Conservation (phyloP, 768 basidiomycete species). For the Sistotremastrum niveocremeum region DNA sequence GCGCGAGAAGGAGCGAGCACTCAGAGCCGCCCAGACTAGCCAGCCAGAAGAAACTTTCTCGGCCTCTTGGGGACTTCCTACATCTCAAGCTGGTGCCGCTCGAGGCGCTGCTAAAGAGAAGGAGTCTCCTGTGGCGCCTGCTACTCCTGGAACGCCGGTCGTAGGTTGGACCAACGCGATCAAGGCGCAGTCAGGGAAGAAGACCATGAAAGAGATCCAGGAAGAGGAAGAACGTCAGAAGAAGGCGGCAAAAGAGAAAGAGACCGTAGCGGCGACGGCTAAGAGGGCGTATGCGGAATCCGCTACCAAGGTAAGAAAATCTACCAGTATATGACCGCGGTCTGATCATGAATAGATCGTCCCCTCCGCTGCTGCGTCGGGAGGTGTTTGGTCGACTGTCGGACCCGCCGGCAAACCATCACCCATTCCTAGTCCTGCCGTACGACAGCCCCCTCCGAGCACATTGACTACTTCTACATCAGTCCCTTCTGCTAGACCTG, state of each 20-base stretch:
- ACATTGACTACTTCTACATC: neutral
- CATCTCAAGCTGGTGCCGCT: constrained; percentile 55
- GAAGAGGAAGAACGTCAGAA: constrained; percentile 91
- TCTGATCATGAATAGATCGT: constrained; percentile 5
- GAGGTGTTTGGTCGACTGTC: constrained; percentile 75
- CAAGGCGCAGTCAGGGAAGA: constrained; percentile 50
- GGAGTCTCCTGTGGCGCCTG: constrained; percentile 23
- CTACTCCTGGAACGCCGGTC: constrained; percentile 33
- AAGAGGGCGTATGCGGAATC: constrained; percentile 72
- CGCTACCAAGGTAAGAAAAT: constrained; percentile 46
- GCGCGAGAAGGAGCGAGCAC: constrained; percentile 49
- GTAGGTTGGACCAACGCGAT: constrained; percentile 48
- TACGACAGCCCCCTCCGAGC: constrained; percentile 12
- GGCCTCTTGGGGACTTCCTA: constrained; percentile 76
- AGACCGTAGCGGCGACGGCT: constrained; percentile 35
- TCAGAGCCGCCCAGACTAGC: constrained; percentile 36
- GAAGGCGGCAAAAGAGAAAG: constrained; percentile 49
- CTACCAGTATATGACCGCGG: constrained; percentile 2
- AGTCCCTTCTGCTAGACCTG: constrained; percentile 21
- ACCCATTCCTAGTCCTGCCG: constrained; percentile 19
- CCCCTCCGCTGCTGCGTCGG: constrained; percentile 17
- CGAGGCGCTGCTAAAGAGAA: constrained; percentile 29
- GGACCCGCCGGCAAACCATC: constrained; percentile 59
- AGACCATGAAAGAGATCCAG: constrained; percentile 97
- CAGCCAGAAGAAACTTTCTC: constrained; percentile 38